Evolutionary conservation across 139 green algal genomes (phyloP).

Genomic region (Choricystis sp.): DNA sequence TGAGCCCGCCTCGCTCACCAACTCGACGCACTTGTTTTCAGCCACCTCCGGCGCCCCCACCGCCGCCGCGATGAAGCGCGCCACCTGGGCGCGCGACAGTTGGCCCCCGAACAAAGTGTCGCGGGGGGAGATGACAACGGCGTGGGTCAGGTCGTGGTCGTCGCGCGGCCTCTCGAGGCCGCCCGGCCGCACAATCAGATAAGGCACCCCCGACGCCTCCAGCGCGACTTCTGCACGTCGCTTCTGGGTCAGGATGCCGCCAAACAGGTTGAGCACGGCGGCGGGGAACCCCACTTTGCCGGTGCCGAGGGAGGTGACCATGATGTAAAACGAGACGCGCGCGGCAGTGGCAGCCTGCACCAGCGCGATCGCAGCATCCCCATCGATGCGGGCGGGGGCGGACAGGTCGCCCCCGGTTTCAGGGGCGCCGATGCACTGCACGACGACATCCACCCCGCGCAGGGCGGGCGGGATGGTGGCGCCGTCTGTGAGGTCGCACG

Average conservation of each 20-base stretch:
- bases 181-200: conserved; percentile 74
- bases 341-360: conserved; percentile 33
- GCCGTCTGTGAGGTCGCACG: conserved; percentile 40
- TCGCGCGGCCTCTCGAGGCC: conserved; percentile 82
- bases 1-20: conserved; percentile 53
- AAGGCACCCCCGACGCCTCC: conserved; percentile 58
- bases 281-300: conserved; percentile 66
- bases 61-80: conserved; percentile 57
- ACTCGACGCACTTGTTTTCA: conserved; percentile 72
- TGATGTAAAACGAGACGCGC: conserved; percentile 61
- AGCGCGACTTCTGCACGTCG: conserved; percentile 64
- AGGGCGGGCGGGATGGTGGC: conserved; percentile 44
- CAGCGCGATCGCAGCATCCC: conserved; percentile 49
- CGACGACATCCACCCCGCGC: conserved; percentile 44
- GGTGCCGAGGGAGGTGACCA: conserved; percentile 73
- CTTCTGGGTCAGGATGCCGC: conserved; percentile 75
- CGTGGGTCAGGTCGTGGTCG: conserved; percentile 78
- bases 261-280: conserved; percentile 66
- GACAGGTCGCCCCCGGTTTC: conserved; percentile 45
- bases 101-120: conserved; percentile 70
- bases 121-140: conserved; percentile 40
- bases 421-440: conserved; percentile 56
- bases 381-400: conserved; percentile 47
- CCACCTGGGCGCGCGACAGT: conserved; percentile 69
- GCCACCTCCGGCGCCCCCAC: conserved; percentile 31